Conservation (phyloP, 441 rosid genomes). For the Erodium moschatum region DNA sequence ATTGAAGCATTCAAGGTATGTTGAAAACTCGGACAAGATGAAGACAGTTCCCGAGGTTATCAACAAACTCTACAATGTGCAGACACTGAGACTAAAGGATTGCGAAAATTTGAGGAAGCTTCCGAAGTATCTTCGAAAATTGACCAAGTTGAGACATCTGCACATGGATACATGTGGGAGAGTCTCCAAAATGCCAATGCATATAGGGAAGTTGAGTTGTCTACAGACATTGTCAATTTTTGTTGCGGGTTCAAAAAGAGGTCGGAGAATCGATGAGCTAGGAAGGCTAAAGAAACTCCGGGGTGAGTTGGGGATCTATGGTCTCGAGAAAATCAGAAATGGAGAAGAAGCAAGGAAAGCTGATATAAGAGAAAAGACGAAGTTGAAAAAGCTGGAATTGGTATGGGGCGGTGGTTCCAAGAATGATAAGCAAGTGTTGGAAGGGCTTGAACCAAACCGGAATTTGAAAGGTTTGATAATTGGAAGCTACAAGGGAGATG, state of each 20-base stretch:
- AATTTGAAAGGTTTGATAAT: background rate
- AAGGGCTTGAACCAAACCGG: conserved; percentile 12
- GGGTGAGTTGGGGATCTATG: background rate
- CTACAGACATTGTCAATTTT: background rate
- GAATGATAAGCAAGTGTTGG: conserved; percentile 4
- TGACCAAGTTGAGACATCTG: no score
- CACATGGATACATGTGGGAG: no score
- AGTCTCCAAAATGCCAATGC: background rate
- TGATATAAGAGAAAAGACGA: background rate
- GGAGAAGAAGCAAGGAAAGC: background rate
- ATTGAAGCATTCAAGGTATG: no score
- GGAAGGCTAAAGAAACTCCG: background rate
- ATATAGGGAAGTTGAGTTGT: background rate
- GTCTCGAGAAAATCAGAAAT: background rate
- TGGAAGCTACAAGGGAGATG: background rate
- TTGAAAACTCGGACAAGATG: no score
- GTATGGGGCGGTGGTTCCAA: background rate
- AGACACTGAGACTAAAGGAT: no score
- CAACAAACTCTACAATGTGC: no score
- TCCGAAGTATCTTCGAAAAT: no score
- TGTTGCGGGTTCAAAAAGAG: background rate
- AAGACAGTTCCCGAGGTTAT: no score
- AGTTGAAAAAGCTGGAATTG: background rate
- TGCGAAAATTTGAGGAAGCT: no score
- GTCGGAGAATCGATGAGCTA: background rate